Evolutionary conservation across 495 filamentous ascomycete genomes (phyloP).

Genomic region (Trichoderma parareesei): DNA sequence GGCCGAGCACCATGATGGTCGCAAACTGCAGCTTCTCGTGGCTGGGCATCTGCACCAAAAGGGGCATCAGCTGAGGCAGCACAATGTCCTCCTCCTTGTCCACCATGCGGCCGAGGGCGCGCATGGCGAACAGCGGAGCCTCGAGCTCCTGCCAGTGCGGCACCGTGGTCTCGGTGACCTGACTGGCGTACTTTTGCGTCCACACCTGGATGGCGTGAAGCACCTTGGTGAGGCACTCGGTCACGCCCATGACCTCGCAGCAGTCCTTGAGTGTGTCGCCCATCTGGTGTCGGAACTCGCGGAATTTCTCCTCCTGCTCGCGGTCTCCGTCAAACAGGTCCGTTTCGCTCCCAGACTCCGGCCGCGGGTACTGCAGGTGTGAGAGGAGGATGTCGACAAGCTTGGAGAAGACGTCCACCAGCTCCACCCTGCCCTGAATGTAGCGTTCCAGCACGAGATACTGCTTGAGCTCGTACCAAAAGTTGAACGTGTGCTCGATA

Average conservation of each 20-base stretch:
- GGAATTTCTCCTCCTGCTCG: constrained; percentile 94
- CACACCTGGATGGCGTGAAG: constrained; percentile 76
- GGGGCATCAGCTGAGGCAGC: constrained; percentile 79
- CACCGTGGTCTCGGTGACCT: constrained; percentile 65
- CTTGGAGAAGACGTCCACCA: constrained; percentile 70
- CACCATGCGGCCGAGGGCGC: constrained; percentile 97
- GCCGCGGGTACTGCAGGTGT: constrained; percentile 82
- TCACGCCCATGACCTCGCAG: constrained; percentile 88
- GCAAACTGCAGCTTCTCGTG: constrained; percentile 97
- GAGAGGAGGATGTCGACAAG: constrained; percentile 90
- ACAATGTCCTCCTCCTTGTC: constrained; percentile 77
- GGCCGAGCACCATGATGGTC: constrained; percentile 89
- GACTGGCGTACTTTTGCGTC: constrained; percentile 71
- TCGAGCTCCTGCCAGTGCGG: constrained; percentile 95
- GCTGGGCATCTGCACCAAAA: constrained; percentile 87
- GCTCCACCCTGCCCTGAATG: constrained; percentile 65
- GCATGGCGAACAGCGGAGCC: constrained; percentile 87
- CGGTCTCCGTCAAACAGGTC: constrained; percentile 95
- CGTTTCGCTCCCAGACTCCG: constrained; percentile 59
- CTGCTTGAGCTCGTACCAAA: constrained; percentile 99
- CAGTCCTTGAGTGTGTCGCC: constrained; percentile 97
- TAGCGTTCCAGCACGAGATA: constrained; percentile 86
- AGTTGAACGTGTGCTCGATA: constrained; percentile 83
- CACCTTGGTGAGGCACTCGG: constrained; percentile 82
- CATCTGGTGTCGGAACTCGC: constrained; percentile 93